These are phyloP conservation scores for Microcos paniculata DNA, from an alignment of 345 rosid species.

Conservation along the genomic window DNA sequence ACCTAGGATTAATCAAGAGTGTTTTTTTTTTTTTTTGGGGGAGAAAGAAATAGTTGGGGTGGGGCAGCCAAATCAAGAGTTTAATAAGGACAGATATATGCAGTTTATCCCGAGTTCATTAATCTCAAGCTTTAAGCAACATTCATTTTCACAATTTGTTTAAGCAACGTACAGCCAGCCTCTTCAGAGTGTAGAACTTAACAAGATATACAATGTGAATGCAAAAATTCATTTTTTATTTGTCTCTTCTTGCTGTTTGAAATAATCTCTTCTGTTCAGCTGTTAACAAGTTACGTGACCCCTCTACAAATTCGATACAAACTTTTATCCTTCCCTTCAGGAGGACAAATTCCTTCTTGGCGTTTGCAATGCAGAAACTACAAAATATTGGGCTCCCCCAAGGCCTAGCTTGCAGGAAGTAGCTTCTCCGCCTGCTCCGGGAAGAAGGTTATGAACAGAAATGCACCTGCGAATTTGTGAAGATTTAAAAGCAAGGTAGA, in stretches of 20 bases:
- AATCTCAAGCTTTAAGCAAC: no score
- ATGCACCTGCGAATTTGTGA: constrained; percentile 62
- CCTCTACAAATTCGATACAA: background rate
- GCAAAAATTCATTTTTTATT: background rate
- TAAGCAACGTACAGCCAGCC: no score
- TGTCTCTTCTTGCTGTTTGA: background rate
- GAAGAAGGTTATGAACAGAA: constrained; percentile 75
- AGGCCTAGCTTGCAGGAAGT: constrained; percentile 51
- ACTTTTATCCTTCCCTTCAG: background rate
- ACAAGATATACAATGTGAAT: background rate
- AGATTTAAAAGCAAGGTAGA: background rate
- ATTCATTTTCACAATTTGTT: no score
- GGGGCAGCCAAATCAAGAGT: no score
- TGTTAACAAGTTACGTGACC: background rate
- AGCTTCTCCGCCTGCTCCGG: constrained; percentile 93
- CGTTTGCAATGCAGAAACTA: background rate
- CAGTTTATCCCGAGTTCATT: no score
- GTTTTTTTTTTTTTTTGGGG: no score
- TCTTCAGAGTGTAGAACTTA: no score
- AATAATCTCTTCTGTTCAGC: background rate
- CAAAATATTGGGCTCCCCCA: constrained; percentile 15
- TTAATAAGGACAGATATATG: no score
- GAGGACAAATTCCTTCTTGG: background rate
- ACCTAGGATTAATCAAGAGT: no score
- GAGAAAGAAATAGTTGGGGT: no score